These are phyloP conservation scores for Colletotrichum incanum DNA, from an alignment of 2,329 filamentous ascomycete genomes.

Conservation along the genomic window DNA sequence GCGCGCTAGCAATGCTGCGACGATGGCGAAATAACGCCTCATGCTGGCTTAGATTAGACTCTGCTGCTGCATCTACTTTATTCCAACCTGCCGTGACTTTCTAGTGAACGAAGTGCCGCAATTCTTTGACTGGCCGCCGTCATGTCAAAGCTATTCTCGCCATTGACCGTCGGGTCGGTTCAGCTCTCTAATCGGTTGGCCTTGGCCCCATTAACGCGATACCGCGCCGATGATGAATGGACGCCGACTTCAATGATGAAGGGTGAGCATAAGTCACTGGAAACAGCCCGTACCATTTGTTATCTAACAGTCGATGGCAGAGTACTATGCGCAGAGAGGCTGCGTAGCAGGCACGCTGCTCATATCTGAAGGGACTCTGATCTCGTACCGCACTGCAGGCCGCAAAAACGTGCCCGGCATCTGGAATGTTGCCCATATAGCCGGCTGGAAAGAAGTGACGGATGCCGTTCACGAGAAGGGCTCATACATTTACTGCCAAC, in stretches of 20 bases:
- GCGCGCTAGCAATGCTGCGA: slow-evolving; percentile 1
- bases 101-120: background rate
- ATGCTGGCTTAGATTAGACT: background rate
- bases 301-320: slow-evolving; percentile 11
- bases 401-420: slow-evolving; percentile 70
- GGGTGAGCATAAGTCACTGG: slow-evolving; percentile 30
- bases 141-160: slow-evolving; percentile 44
- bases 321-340: slow-evolving; percentile 51
- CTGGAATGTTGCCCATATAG: slow-evolving; percentile 69
- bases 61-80: background rate
- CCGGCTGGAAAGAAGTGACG: slow-evolving; percentile 73
- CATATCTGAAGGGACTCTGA: slow-evolving; percentile 71
- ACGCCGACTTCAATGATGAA: slow-evolving; percentile 40
- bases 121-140: background rate
- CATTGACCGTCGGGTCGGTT: slow-evolving; percentile 41
- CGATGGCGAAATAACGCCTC: background rate
- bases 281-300: background rate
- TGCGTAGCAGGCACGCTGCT: slow-evolving; percentile 62
- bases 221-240: slow-evolving; percentile 46
- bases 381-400: slow-evolving; percentile 64
- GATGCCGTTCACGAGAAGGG: slow-evolving; percentile 75
- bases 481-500: slow-evolving; percentile 73
- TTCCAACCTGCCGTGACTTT: background rate
- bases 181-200: slow-evolving; percentile 46
- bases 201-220: slow-evolving; percentile 46